These are phyloP conservation scores for Colletotrichum lini DNA, from an alignment of 2,329 filamentous ascomycete genomes.

Conservation along the genomic window DNA sequence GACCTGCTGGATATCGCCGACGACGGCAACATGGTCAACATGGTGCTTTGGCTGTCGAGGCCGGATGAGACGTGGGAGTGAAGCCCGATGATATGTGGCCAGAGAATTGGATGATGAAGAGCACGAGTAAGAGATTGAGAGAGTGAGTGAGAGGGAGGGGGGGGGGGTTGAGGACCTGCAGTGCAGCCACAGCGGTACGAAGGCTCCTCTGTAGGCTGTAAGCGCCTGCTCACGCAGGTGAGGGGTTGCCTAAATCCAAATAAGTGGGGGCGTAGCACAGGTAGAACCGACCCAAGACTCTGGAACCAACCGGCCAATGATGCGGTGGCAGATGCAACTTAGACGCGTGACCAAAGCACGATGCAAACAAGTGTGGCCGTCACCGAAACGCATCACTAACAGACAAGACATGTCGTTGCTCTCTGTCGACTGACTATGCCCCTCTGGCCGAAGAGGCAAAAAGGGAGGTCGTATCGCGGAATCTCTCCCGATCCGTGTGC, in stretches of 20 bases:
- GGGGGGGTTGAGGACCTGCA: no score
- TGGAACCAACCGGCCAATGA: not conserved
- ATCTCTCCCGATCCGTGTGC: not conserved
- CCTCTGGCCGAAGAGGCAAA: no score
- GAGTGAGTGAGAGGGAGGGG: no score
- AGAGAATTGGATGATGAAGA: no score
- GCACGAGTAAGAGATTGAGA: not conserved
- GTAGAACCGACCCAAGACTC: not conserved
- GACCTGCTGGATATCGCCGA: slow-evolving; percentile 1
- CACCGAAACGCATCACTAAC: not conserved
- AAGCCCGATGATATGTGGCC: not conserved
- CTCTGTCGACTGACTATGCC: no score
- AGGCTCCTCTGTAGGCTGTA: no score
- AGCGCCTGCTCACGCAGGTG: no score
- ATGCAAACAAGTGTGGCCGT: not conserved
- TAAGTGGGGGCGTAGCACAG: no score
- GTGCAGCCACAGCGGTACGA: no score
- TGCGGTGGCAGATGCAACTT: not conserved
- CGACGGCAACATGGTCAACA: not conserved
- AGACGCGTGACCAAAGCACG: not conserved
- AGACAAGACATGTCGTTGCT: not conserved
- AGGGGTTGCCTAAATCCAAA: no score
- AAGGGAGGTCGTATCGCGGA: not conserved
- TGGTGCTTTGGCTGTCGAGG: not conserved
- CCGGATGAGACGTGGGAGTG: not conserved